phyloP scores from a whole-genome alignment of 208 protist genomes.

The Leishmania tarentolae region DNA sequence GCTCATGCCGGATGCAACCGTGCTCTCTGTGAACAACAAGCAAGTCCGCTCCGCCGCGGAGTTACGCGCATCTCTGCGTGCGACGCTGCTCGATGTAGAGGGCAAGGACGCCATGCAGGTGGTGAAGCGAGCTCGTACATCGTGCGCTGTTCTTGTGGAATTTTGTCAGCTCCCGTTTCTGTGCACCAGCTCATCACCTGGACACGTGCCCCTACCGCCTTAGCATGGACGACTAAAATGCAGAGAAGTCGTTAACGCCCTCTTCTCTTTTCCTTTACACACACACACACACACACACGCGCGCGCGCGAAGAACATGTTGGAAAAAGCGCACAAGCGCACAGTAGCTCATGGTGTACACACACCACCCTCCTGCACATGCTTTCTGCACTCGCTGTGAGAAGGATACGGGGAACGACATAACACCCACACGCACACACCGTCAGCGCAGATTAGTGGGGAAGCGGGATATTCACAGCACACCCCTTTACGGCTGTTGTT shows the following conservation, averaged over 20 bases:
- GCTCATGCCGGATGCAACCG: constrained; percentile 23
- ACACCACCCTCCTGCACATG: no score
- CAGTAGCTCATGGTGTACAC: no score
- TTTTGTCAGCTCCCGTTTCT: constrained; percentile 21
- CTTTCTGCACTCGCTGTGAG: no score
- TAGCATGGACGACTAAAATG: neutral
- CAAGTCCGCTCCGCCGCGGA: constrained; percentile 28
- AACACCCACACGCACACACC: no score
- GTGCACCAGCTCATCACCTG: neutral
- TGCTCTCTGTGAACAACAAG: constrained; percentile 40
- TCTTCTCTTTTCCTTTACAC: neutral
- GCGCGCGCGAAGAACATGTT: neutral
- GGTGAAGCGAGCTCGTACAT: constrained; percentile 21
- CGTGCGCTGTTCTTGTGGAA: constrained; percentile 3
- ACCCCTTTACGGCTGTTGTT: neutral
- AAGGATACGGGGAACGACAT: neutral
- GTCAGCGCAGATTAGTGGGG: no score
- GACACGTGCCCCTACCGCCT: neutral
- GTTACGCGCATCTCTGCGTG: constrained; percentile 33
- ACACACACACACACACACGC: neutral
- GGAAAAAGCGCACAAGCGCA: neutral
- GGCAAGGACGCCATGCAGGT: neutral
- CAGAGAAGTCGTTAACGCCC: neutral
- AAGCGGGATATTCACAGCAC: no score
- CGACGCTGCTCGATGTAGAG: neutral